Conservation (phyloP, 73 alveolate genomes). For the Paraurostyla sp. region DNA sequence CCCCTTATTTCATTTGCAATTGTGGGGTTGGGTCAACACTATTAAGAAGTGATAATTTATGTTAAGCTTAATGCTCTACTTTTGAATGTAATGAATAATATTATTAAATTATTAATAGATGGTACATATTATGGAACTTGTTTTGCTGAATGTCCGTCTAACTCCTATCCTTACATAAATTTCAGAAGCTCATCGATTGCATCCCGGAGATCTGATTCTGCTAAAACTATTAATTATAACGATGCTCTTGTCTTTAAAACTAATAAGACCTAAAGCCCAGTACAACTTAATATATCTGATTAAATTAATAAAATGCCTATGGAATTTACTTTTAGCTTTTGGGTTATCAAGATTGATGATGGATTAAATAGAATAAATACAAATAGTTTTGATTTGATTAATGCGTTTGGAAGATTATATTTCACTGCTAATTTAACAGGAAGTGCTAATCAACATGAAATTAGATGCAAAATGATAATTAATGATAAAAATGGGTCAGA, state of each 20-base stretch:
- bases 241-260: neutral
- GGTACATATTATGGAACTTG: neutral
- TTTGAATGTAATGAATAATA: neutral
- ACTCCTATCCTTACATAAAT: conserved; percentile 26
- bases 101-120: neutral
- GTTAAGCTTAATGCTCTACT: neutral
- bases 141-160: conserved; percentile 19
- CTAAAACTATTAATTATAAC: neutral
- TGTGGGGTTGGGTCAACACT: neutral
- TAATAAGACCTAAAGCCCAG: neutral
- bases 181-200: neutral
- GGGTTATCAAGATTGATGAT: conserved; percentile 43
- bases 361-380: neutral
- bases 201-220: neutral
- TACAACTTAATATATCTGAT: neutral
- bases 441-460: neutral
- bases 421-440: conserved; percentile 28
- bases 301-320: neutral
- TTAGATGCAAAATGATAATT: neutral
- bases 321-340: conserved; percentile 46
- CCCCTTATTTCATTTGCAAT: neutral
- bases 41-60: neutral
- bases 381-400: conserved; percentile 13
- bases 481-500: neutral
- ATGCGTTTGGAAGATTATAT: conserved; percentile 41